These are phyloP conservation scores for Garcia nutans DNA, from an alignment of 345 rosid species.

Conservation along the genomic window DNA sequence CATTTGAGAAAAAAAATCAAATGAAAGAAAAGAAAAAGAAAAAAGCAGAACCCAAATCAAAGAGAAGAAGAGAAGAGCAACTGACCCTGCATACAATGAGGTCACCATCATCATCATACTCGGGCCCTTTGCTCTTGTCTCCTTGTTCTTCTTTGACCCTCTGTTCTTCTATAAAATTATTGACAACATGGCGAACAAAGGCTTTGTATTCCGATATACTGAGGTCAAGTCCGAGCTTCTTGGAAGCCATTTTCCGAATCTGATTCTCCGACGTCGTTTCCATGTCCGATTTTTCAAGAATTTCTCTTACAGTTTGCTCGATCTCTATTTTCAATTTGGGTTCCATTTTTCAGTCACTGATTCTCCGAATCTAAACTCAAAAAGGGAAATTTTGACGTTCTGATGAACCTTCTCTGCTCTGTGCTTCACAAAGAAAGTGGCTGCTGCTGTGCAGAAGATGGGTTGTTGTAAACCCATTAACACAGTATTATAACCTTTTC, in stretches of 20 bases:
- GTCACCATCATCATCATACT: constrained; percentile 78
- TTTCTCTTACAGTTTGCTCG: constrained; percentile 52
- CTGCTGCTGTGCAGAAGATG: no score
- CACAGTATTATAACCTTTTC: no score
- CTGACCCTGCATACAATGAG: constrained; percentile 72
- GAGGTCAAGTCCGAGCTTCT: constrained; percentile 64
- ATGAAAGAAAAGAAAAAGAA: neutral
- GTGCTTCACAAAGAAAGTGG: no score
- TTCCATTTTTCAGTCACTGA: constrained; percentile 39
- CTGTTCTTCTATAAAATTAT: constrained; percentile 60
- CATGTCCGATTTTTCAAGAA: constrained; percentile 72
- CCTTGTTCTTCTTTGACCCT: constrained; percentile 29
- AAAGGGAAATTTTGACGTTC: no score
- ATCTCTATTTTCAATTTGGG: constrained; percentile 48
- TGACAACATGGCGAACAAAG: constrained; percentile 55
- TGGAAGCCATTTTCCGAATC: constrained; percentile 68
- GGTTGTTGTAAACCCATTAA: no score
- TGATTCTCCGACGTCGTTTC: constrained; percentile 63
- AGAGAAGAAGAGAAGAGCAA: neutral
- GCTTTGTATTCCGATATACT: constrained; percentile 61
- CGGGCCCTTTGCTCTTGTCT: constrained; percentile 12
- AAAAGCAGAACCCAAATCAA: neutral
- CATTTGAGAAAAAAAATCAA: no score
- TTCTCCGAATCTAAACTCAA: neutral
- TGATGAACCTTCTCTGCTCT: no score